Percentiles rank a stretch among this genome's conserved stretches.
phyloP scores from a whole-genome alignment of 2,329 filamentous ascomycete genomes.

The Claviceps purpurea region DNA sequence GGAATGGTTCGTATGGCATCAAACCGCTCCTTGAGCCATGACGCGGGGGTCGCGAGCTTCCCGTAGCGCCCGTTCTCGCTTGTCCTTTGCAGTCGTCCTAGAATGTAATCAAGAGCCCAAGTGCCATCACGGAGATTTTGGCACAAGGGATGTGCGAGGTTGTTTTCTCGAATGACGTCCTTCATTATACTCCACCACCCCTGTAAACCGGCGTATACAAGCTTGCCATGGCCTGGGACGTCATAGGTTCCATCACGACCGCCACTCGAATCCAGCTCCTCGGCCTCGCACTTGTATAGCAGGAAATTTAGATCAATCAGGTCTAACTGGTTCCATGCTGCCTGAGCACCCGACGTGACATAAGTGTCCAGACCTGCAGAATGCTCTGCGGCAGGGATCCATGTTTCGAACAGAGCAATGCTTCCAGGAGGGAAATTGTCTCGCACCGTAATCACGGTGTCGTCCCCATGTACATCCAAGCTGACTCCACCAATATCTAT shows the following conservation, averaged over 20 bases:
- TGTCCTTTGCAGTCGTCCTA: constrained; percentile 62
- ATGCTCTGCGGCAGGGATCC: constrained; percentile 80
- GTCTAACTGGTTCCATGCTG: constrained; percentile 62
- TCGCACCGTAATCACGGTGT: constrained; percentile 68
- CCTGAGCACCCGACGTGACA: constrained; percentile 67
- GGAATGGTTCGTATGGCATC: constrained; percentile 76
- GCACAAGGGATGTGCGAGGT: constrained; percentile 85
- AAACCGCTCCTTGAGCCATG: constrained; percentile 75
- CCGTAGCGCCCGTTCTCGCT: constrained; percentile 49
- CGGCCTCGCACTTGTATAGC: constrained; percentile 81
- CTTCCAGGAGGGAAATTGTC: constrained; percentile 84
- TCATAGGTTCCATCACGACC: constrained; percentile 80
- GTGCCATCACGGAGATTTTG: constrained; percentile 83
- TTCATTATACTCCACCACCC: constrained; percentile 95
- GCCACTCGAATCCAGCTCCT: constrained; percentile 66
- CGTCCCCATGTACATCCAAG: constrained; percentile 57
- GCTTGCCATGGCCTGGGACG: constrained; percentile 68
- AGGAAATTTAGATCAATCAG: constrained; percentile 83
- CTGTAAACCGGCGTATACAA: constrained; percentile 93
- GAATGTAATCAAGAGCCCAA: constrained; percentile 84
- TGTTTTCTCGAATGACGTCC: constrained; percentile 73
- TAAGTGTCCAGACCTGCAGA: constrained; percentile 72
- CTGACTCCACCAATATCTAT: constrained; percentile 59
- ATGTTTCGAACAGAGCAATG: constrained; percentile 91
- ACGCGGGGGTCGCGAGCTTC: constrained; percentile 49